Evolutionary conservation across 441 rosid genomes (phyloP), one percentile per base, ranked within the genome.

Genomic region (Gossypium laxum): DNA sequence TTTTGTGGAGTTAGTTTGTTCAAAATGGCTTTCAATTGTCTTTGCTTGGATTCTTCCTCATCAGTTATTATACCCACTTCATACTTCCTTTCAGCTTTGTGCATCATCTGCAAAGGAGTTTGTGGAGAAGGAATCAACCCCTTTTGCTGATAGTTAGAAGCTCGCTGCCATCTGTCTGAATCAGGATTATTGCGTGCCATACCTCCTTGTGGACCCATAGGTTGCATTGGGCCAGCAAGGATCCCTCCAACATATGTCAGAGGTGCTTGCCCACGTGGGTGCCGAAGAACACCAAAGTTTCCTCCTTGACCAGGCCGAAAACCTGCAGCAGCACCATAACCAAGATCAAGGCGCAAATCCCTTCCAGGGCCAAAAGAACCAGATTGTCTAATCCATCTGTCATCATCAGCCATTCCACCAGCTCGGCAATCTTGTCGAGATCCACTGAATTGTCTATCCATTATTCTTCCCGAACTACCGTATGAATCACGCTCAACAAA

Each of bases 1-100:
- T 94, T 95, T 75, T 95, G 99, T 10, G 99, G 99, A 58, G 98
- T 92, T 72, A 92, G 76, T 85, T 92, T 92, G 86, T 95, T 92
- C 84, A 95, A 78, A 75, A 95, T 92, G 59, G 85, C 92, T 77
- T 92, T 92, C 81, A 95, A 67, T 71, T 78, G 90, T 79, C 97
- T 85, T 73, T 92, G 98, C 73, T 95, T 95, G 30, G 91, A 84
- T 72, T 87, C 65, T 77, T 92, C 96, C 83, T 82, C 98, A 81
- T 86, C 96, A 1, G 89, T 2, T 70, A 86, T 80, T 66, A 83
- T 86, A 75, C 94, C 92, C 63, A 95, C 91, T 83, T 92, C 93
- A 79, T 92, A 89, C 77, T 90, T 95, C 65, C 50, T 95, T 78
- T 91, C 96, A 41, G 99, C 96, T 83, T 75, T 57, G 62, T 57